phyloP scores from a whole-genome alignment of 805 yeast species.

The Cyberlindnera subsufficiens region DNA sequence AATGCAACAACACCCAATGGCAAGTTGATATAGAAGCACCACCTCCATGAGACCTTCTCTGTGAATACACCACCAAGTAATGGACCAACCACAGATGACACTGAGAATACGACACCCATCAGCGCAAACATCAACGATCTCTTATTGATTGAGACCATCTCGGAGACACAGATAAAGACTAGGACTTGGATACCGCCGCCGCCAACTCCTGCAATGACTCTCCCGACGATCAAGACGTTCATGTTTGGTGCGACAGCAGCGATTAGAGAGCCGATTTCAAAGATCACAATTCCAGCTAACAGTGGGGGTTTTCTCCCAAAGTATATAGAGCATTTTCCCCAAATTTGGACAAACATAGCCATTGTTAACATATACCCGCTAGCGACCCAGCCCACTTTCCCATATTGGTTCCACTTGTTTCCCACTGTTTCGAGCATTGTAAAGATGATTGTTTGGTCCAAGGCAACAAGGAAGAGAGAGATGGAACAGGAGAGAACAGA shows the following conservation, averaged over 20 bases:
- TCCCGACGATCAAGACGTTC: slow-evolving; percentile 61
- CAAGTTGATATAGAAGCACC: slow-evolving; percentile 70
- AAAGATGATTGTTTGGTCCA: slow-evolving; percentile 56
- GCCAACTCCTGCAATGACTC: slow-evolving; percentile 67
- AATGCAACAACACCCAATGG: slow-evolving; percentile 56
- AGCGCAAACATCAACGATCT: slow-evolving; percentile 18
- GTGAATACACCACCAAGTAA: slow-evolving; percentile 64
- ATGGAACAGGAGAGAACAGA: slow-evolving; percentile 18
- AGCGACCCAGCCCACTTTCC: slow-evolving; percentile 53
- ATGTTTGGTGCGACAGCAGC: slow-evolving; percentile 50
- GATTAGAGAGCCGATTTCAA: slow-evolving; percentile 58
- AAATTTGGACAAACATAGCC: slow-evolving; percentile 48
- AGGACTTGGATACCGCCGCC: slow-evolving; percentile 62
- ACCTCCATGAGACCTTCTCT: slow-evolving; percentile 57
- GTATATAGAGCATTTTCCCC: slow-evolving; percentile 52
- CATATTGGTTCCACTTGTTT: slow-evolving; percentile 42
- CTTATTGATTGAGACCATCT: slow-evolving; percentile 32
- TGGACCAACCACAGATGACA: slow-evolving; percentile 56
- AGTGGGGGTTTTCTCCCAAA: slow-evolving; percentile 43
- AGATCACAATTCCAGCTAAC: slow-evolving; percentile 26
- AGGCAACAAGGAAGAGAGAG: slow-evolving; percentile 32
- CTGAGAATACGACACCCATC: slow-evolving; percentile 31
- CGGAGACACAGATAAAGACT: slow-evolving; percentile 51
- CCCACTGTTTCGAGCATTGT: slow-evolving; percentile 47
- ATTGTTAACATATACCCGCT: slow-evolving; percentile 49